Base-by-base conservation (phyloP, 2,329 filamentous ascomycete genomes). In the Penicillium sp. region DNA sequence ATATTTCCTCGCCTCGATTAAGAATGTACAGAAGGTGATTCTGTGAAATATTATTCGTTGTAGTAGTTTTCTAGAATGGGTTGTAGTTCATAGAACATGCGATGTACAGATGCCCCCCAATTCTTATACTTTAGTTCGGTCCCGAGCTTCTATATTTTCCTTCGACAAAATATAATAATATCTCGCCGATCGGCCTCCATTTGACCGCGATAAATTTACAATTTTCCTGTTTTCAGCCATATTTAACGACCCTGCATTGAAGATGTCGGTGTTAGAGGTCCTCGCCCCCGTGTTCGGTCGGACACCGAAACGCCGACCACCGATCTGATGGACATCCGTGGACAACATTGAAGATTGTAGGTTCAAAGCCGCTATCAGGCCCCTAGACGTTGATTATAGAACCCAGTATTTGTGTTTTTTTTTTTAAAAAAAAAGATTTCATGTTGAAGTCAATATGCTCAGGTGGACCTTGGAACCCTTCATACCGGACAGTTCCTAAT, bases 301-400 rank as follows among this genome's bases (percentile, higher is more conserved):
- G 54, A 53, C 2, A 17, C 54, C 49, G 54, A 57, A 53, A 36
- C 54, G 17, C 49, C 54, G 54, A 56, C 49, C 15, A 33, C 53
- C 53, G 52, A 54, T 27, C 35, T 36, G 7, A n/a, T 38, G 9
- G 36, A 39, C n/a, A n/a, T 2, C n/a, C n/a, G n/a, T n/a, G n/a
- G n/a, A n/a, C n/a, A 12, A 10, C 6, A 23, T 12, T 19, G 17
- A n/a, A 44, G 17, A 6, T 27, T 19, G 1, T 12, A 31, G 10
- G n/a, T 23, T 23, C 1, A 9, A 42, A 42, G 4, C 39, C 6
- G n/a, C n/a, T 23, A 23, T 4, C 7, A 9, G 21, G 12, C 7
- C 6, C 15, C 1, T 17, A 8, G 13, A 43, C 4, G 41, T 17
- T 25, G 13, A 6, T 25, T 25, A 25, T 43, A 1, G 12, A 1